Evolutionary conservation across 768 basidiomycete species (phyloP).

Genomic region (Tulasnella sp.): DNA sequence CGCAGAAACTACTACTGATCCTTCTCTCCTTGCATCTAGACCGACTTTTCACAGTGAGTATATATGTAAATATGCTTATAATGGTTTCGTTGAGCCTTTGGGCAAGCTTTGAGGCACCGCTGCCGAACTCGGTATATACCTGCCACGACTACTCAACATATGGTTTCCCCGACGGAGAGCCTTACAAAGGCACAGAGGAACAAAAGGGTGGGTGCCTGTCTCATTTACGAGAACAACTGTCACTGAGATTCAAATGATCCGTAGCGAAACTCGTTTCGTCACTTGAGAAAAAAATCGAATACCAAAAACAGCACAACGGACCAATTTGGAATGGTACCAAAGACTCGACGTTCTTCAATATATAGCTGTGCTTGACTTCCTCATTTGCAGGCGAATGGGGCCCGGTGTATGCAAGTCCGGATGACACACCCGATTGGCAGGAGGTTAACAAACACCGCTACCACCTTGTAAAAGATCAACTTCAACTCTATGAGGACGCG

Average conservation of each 20-base stretch:
- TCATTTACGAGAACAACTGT: neutral
- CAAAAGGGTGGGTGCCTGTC: slow-evolving; percentile 36
- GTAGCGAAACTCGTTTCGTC: slow-evolving; percentile 25
- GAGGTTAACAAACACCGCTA: slow-evolving; percentile 67
- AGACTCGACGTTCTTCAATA: slow-evolving; percentile 38
- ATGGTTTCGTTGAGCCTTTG: neutral
- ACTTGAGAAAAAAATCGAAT: slow-evolving; percentile 44
- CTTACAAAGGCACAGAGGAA: slow-evolving; percentile 39
- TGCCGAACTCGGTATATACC: slow-evolving; percentile 47
- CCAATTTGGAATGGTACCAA: slow-evolving; percentile 44
- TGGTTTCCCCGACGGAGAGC: slow-evolving; percentile 43
- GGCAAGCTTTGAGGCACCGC: slow-evolving; percentile 27
- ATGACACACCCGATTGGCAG: slow-evolving; percentile 61
- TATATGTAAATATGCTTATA: too few relatives aligned
- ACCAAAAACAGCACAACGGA: slow-evolving; percentile 40
- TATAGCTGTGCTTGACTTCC: slow-evolving; percentile 31
- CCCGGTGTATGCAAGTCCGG: slow-evolving; percentile 72
- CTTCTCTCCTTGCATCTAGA: slow-evolving; percentile 39
- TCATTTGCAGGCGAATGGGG: slow-evolving; percentile 67
- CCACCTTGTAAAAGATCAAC: slow-evolving; percentile 70
- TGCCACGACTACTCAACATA: slow-evolving; percentile 46
- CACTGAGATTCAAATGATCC: neutral
- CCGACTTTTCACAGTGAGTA: slow-evolving; percentile 66
- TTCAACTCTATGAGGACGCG: slow-evolving; percentile 68
- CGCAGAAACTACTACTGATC: slow-evolving; percentile 40